A percentile compares a stretch with the other conserved stretches of the same genome.
phyloP scores from a whole-genome alignment of 2,329 filamentous ascomycete species.

The Esteya vermicola region DNA sequence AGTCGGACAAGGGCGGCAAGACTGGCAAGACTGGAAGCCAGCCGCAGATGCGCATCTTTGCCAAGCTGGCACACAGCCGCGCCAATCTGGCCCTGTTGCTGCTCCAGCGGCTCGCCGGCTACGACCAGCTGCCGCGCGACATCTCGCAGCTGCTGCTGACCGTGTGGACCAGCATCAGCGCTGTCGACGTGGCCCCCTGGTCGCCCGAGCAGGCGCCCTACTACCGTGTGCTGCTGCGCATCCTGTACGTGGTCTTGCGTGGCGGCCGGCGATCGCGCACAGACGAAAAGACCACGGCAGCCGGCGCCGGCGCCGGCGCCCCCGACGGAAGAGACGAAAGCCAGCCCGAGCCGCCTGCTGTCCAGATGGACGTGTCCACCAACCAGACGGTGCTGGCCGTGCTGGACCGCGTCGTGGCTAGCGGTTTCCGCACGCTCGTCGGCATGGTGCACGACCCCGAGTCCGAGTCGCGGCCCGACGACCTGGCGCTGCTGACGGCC shows the following conservation, averaged over 20 bases:
- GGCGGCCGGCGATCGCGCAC: not conserved
- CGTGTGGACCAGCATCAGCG: constrained; percentile 36
- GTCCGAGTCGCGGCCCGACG: constrained; percentile 50
- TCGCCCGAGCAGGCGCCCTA: constrained; percentile 44
- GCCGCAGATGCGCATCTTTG: constrained; percentile 69
- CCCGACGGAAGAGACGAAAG: no score
- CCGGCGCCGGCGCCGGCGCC: constrained; percentile 14
- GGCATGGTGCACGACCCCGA: constrained; percentile 68
- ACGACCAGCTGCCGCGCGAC: constrained; percentile 32
- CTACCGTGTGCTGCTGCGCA: constrained; percentile 70
- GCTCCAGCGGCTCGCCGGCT: constrained; percentile 62
- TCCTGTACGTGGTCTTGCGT: constrained; percentile 70
- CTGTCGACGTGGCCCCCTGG: constrained; percentile 42
- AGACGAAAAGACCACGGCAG: not conserved
- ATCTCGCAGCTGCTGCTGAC: constrained; percentile 35
- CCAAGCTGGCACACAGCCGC: constrained; percentile 59
- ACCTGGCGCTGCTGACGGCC: constrained; percentile 76
- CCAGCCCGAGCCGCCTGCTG: no score
- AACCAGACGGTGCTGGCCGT: constrained; percentile 61
- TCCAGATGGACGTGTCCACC: constrained; percentile 30
- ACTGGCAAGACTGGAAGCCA: no score
- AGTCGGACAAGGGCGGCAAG: no score
- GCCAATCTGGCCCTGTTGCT: constrained; percentile 72
- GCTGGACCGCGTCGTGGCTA: constrained; percentile 62
- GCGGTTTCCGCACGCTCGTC: constrained; percentile 70